phyloP scores from a whole-genome alignment of 192 early-diverging fungal genomes.

The Backusella australiensis region DNA sequence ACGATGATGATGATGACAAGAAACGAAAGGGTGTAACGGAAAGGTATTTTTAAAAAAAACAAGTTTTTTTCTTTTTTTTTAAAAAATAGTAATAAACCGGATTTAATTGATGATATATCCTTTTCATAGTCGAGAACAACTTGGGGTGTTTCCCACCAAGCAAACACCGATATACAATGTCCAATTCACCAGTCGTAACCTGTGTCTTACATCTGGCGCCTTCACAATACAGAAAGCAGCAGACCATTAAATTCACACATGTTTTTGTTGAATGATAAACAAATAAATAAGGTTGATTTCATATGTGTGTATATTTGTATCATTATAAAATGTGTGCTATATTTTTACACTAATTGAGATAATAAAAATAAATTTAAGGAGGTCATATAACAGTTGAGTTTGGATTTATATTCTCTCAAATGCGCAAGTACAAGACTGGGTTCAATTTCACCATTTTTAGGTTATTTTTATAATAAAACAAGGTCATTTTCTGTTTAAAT shows the following conservation, averaged over 20 bases:
- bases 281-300: not conserved
- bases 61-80: too few relatives aligned
- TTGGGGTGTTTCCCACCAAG: slow-evolving; percentile 86
- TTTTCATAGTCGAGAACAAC: slow-evolving; percentile 43
- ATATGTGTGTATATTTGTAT: not conserved
- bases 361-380: not conserved
- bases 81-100: too few relatives aligned
- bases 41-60: slow-evolving; percentile 23
- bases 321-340: not conserved
- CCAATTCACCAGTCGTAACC: slow-evolving; percentile 81
- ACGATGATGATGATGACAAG: slow-evolving; percentile 15
- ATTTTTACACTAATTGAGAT: not conserved
- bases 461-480: too few relatives aligned
- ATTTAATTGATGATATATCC: not conserved
- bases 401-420: not conserved
- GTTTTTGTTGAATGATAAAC: not conserved
- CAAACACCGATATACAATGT: slow-evolving; percentile 87
- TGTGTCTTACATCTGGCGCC: slow-evolving; percentile 83
- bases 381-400: not conserved
- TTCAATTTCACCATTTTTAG: too few relatives aligned
- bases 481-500: too few relatives aligned
- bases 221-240: slow-evolving; percentile 41
- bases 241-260: not conserved
- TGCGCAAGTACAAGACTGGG: not conserved
- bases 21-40: slow-evolving; percentile 31